These are phyloP conservation scores for Yamadazyma dendronema DNA, from an alignment of 1,139 yeast genomes.

Conservation along the genomic window DNA sequence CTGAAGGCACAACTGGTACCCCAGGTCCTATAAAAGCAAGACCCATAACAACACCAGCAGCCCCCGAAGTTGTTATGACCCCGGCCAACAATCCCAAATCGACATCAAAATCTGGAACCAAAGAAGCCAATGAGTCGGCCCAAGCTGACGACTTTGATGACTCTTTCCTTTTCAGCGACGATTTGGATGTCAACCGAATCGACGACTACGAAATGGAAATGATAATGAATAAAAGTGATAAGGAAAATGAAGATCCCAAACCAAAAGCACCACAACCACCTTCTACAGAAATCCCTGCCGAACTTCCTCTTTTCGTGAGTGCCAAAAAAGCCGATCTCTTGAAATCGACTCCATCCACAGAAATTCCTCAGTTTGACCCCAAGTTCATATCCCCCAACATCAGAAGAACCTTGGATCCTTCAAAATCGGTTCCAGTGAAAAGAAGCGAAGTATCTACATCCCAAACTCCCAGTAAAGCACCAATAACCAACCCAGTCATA, in stretches of 20 bases:
- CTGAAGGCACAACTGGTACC: background rate
- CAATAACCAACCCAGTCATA: background rate
- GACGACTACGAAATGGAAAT: slow-evolving; percentile 30
- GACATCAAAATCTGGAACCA: background rate
- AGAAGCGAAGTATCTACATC: slow-evolving; percentile 19
- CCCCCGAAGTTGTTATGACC: slow-evolving; percentile 13
- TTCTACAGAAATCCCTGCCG: slow-evolving; percentile 1
- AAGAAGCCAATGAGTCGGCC: background rate
- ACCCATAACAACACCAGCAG: slow-evolving; percentile 3
- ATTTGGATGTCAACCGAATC: slow-evolving; percentile 31
- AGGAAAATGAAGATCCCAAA: slow-evolving; percentile 10
- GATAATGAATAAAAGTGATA: slow-evolving; percentile 18
- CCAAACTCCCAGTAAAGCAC: slow-evolving; percentile 14
- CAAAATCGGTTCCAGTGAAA: slow-evolving; percentile 57
- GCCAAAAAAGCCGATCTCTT: slow-evolving; percentile 57
- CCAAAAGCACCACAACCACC: background rate
- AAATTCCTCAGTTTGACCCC: slow-evolving; percentile 45
- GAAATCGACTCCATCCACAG: slow-evolving; percentile 40
- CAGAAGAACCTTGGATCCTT: slow-evolving; percentile 56
- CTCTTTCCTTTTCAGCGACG: slow-evolving; percentile 68
- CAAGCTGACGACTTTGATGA: slow-evolving; percentile 59
- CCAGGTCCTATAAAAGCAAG: background rate
- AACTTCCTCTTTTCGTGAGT: slow-evolving; percentile 47
- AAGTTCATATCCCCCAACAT: slow-evolving; percentile 51
- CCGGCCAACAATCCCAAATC: slow-evolving; percentile 1